Evolutionary conservation across 805 yeast genomes (phyloP).

Genomic region (Ogataea populi-albae): DNA sequence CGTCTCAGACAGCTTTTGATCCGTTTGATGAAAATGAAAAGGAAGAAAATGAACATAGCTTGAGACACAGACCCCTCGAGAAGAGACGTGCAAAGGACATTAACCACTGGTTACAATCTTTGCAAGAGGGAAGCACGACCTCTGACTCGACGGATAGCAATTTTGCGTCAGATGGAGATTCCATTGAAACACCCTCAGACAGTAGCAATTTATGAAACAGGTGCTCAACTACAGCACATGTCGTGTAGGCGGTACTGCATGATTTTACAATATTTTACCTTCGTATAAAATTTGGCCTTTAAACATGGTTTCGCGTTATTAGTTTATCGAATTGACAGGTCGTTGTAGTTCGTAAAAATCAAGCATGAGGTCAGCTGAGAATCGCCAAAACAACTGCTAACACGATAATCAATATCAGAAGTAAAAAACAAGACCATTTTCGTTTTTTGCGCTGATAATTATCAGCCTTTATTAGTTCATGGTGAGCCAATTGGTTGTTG

Average conservation of each 20-base stretch:
- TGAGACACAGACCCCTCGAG: conserved; percentile 1
- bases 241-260: no score
- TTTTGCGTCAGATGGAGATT: conserved; percentile 8
- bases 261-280: no score
- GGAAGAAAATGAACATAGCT: not conserved
- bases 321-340: no score
- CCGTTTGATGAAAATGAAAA: not conserved
- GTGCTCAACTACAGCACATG: no score
- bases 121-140: not conserved
- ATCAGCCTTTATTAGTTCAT: conserved; percentile 71
- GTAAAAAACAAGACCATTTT: conserved; percentile 68
- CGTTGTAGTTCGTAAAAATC: no score
- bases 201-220: no score
- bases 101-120: conserved; percentile 1
- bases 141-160: no score
- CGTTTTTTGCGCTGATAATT: conserved; percentile 67
- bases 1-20: conserved; percentile 1
- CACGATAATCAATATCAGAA: conserved; percentile 57
- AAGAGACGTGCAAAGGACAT: conserved; percentile 4
- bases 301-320: no score
- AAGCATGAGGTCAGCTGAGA: conserved; percentile 40
- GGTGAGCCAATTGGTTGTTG: conserved; percentile 67
- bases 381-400: conserved; percentile 58
- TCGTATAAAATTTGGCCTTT: no score
- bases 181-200: conserved; percentile 6